These are phyloP conservation scores for Cucumis sativus DNA, from an alignment of 306 rosid species.

Conservation along the genomic window Cucumber_9930_V3 NC_026658.2:25231501-25232000, in stretches of 20 bases:
- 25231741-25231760: background rate
- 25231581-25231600: background rate
- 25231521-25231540: slow-evolving; percentile 42
- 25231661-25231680: slow-evolving; percentile 97
- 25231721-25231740: slow-evolving; percentile 76
- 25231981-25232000: slow-evolving; percentile 57
- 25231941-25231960: slow-evolving; percentile 76
- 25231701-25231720: slow-evolving; percentile 83
- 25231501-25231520: slow-evolving; percentile 78
- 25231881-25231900: background rate
- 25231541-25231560: slow-evolving; percentile 9
- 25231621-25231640: slow-evolving; percentile 14
- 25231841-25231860: background rate
- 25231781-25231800: background rate
- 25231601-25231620: slow-evolving; percentile 6
- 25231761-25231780: background rate
- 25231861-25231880: background rate
- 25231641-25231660: slow-evolving; percentile 92
- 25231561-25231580: background rate
- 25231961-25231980: slow-evolving; percentile 76
- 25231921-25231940: slow-evolving; percentile 82
- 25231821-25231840: background rate
- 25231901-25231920: slow-evolving; percentile 55
- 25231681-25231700: slow-evolving; percentile 89
- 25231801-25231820: background rate